A percentile compares a stretch with the other conserved stretches of the same genome.
These are phyloP conservation scores for Phytophthora constricta DNA, from an alignment of 352 stramenopile genomes.

Conservation along the genomic window DNA sequence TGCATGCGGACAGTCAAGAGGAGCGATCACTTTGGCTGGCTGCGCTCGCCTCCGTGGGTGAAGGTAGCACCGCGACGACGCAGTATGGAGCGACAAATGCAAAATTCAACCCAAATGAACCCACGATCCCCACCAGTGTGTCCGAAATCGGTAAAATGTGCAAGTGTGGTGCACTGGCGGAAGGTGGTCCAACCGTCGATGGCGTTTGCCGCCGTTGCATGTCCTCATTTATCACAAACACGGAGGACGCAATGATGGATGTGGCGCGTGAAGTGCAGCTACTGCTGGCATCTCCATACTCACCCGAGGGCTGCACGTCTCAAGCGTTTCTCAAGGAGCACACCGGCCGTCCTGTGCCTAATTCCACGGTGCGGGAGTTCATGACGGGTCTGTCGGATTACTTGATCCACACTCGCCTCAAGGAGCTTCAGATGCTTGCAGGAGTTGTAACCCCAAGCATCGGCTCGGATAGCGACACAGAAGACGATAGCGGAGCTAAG, in stretches of 20 bases:
- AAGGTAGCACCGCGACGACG: constrained; percentile 31
- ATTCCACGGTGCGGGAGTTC: constrained; percentile 70
- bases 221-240: constrained; percentile 84
- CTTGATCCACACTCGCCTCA: constrained; percentile 82
- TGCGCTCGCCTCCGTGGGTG: constrained; percentile 66
- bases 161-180: constrained; percentile 52
- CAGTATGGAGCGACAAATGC: constrained; percentile 22
- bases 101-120: constrained; percentile 32
- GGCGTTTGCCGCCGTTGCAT: constrained; percentile 71
- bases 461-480: constrained; percentile 41
- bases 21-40: constrained; percentile 83
- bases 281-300: constrained; percentile 85
- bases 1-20: constrained; percentile 89
- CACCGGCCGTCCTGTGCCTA: constrained; percentile 47
- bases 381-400: constrained; percentile 84
- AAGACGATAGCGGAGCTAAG: constrained; percentile 31
- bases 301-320: constrained; percentile 79
- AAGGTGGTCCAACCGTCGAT: constrained; percentile 40
- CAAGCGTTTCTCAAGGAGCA: constrained; percentile 79
- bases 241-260: constrained; percentile 74
- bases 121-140: constrained; percentile 34
- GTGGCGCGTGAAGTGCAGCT: constrained; percentile 83
- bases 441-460: constrained; percentile 43
- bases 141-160: constrained; percentile 62
- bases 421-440: constrained; percentile 69